Percentiles rank a stretch among this genome's conserved stretches.
Evolutionary conservation across 805 yeast genomes (phyloP).

Genomic region (Candida nonsorbophila): DNA sequence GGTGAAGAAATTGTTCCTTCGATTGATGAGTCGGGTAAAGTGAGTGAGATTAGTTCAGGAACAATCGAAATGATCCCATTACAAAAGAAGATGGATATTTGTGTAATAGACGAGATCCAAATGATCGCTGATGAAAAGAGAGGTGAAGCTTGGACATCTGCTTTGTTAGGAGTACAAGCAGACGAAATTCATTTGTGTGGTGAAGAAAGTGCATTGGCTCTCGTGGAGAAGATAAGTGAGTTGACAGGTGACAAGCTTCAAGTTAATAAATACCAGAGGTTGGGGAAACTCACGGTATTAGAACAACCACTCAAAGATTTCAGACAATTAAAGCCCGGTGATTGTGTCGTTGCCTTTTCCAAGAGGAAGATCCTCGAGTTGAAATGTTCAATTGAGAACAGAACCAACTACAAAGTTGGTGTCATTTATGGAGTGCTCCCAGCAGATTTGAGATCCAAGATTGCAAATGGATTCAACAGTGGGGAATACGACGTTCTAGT

Average conservation of each 20-base stretch:
- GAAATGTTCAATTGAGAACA: conserved; percentile 63
- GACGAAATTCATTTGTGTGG: conserved; percentile 91
- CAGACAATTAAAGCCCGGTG: conserved; percentile 56
- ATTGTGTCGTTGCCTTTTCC: conserved; percentile 85
- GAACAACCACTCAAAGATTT: conserved; percentile 23
- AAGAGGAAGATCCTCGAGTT: conserved; percentile 64
- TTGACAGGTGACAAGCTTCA: conserved; percentile 77
- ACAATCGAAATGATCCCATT: conserved; percentile 92
- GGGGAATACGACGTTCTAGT: conserved; percentile 79
- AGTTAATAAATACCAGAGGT: conserved; percentile 66
- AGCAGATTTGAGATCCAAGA: conserved; percentile 85
- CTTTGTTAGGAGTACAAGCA: conserved; percentile 80
- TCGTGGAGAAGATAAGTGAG: conserved; percentile 52
- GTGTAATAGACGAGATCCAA: conserved; percentile 93
- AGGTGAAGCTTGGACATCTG: conserved; percentile 95
- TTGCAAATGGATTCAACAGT: conserved; percentile 73
- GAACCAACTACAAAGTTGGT: conserved; percentile 66
- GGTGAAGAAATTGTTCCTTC: conserved; percentile 91
- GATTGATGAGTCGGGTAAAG: conserved; percentile 60
- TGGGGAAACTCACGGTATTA: conserved; percentile 65
- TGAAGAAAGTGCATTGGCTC: conserved; percentile 75
- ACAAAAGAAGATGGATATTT: conserved; percentile 66
- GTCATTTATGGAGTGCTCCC: conserved; percentile 95
- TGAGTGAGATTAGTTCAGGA: conserved; percentile 76
- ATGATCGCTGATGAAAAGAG: conserved; percentile 78